phyloP scores from a whole-genome alignment of 129 eudicot species.

The Heracleum sosnowskyi region DNA sequence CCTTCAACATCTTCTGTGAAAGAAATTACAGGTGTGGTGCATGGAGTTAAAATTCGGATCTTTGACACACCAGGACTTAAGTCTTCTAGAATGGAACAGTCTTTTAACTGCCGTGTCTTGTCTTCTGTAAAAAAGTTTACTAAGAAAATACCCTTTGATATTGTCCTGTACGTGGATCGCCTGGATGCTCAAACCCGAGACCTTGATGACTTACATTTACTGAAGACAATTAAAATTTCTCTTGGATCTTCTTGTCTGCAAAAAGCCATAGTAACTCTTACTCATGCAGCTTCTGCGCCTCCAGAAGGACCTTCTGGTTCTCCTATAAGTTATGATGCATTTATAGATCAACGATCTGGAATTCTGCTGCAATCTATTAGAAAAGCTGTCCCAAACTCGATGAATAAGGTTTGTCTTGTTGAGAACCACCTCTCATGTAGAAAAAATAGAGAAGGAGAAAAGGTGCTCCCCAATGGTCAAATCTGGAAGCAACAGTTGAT shows the following conservation, averaged over 20 bases:
- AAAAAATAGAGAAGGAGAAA: not conserved
- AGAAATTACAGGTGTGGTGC: not conserved
- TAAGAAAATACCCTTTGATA: not conserved
- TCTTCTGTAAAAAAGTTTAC: not conserved
- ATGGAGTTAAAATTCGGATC: not conserved
- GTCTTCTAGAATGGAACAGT: not conserved
- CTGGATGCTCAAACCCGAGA: not conserved
- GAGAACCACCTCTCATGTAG: not conserved
- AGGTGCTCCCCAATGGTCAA: conserved; percentile 31
- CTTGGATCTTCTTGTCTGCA: not conserved
- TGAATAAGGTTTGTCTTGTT: not conserved
- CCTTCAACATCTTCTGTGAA: not conserved
- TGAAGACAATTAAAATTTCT: not conserved
- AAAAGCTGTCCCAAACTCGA: not conserved
- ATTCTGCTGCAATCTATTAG: not conserved
- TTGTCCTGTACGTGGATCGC: not conserved
- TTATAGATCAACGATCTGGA: not conserved
- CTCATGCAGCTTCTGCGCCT: not conserved
- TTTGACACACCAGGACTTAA: not conserved
- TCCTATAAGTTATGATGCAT: not conserved
- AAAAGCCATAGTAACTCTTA: not conserved
- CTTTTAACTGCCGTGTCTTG: not conserved
- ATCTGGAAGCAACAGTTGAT: conserved; percentile 77
- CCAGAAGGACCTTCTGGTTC: not conserved
- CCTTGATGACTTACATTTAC: not conserved